Evolutionary conservation across 208 protist species (phyloP), one percentile per base, ranked within the genome.

Genomic region (Phytomonas sp.): DNA sequence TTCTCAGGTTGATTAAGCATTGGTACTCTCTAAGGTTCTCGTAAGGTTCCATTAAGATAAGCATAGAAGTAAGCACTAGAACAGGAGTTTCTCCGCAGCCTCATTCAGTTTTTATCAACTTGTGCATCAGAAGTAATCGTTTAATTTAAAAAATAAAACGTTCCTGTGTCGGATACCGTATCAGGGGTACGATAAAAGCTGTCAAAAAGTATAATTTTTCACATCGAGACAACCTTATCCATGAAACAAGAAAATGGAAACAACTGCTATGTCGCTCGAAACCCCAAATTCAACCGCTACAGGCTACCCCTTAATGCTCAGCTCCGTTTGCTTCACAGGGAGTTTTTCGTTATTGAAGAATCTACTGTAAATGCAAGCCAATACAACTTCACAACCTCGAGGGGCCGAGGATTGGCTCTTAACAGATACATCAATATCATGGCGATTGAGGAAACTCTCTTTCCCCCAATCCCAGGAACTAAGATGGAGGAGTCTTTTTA

Each of bases 391-490:
- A 77, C 71, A 60, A 86, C 83, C 0, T 51, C 40, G 40, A 51
- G 13, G 20, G 40, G 40, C 40, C 40, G 40, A 51, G 40, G 40
- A 1, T 51, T 51, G 13, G 83, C 85, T 13, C 62, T 80, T 63
- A 95, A 95, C 64, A 79, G 90, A 28, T 95, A 95, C 74, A 70
- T 86, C 5, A 84, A 95, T 70, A 83, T 95, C 23, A 71, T 91
- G 51, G 85, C 90, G 13, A 92, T 88, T 72, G 90, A 95, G 72
- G 62, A 80, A 20, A 92, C 83, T 17, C 68, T 95, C 43, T 94
- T 89, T 34, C 89, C 89, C 20, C 70, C 73, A 17, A 28, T 17
- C 4, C 11, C n/a, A 51, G 20, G 36, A 4, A 64, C 40, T 17
- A 51, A 51, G 40, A 51, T 51, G 40, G 40, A 51, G 20, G 20